Percentiles rank a stretch among this genome's conserved stretches.
Conservation (phyloP, 2,329 filamentous ascomycete genomes). For the Tolypocladium ovalisporum region DNA sequence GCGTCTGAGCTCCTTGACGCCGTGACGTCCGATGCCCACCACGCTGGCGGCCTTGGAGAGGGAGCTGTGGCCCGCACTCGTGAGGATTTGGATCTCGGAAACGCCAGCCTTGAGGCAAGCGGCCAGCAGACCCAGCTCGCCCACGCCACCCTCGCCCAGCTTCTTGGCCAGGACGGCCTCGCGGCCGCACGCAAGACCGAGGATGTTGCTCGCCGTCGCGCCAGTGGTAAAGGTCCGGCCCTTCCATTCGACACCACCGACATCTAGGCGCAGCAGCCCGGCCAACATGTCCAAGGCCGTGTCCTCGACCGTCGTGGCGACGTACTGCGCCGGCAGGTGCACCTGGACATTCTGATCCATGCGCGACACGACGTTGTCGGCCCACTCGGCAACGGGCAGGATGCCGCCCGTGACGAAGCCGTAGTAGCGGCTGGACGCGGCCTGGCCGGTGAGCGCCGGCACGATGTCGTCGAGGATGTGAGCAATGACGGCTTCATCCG, state of each 20-base stretch:
- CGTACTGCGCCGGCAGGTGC: slow-evolving; percentile 65
- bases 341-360: slow-evolving; percentile 79
- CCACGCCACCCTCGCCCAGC: slow-evolving; percentile 36
- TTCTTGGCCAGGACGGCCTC: slow-evolving; percentile 47
- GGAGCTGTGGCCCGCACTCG: slow-evolving; percentile 75
- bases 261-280: slow-evolving; percentile 48
- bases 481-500: slow-evolving; percentile 16
- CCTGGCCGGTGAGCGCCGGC: slow-evolving; percentile 55
- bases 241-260: slow-evolving; percentile 39
- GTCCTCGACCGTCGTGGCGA: slow-evolving; percentile 68
- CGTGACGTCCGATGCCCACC: slow-evolving; percentile 62
- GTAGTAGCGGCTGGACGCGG: slow-evolving; percentile 61
- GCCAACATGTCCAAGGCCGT: slow-evolving; percentile 58
- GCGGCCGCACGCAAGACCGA: slow-evolving; percentile 56
- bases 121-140: slow-evolving; percentile 56
- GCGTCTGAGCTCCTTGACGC: slow-evolving; percentile 50
- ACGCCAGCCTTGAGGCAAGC: slow-evolving; percentile 57
- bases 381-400: slow-evolving; percentile 68
- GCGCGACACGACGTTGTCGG: slow-evolving; percentile 72
- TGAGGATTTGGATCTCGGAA: slow-evolving; percentile 62
- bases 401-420: slow-evolving; percentile 81
- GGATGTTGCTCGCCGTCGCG: slow-evolving; percentile 68
- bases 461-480: slow-evolving; percentile 37
- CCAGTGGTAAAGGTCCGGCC: slow-evolving; percentile 46
- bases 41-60: slow-evolving; percentile 74